phyloP scores from a whole-genome alignment of 2,329 filamentous ascomycete species.

The Colletotrichum melonis region DNA sequence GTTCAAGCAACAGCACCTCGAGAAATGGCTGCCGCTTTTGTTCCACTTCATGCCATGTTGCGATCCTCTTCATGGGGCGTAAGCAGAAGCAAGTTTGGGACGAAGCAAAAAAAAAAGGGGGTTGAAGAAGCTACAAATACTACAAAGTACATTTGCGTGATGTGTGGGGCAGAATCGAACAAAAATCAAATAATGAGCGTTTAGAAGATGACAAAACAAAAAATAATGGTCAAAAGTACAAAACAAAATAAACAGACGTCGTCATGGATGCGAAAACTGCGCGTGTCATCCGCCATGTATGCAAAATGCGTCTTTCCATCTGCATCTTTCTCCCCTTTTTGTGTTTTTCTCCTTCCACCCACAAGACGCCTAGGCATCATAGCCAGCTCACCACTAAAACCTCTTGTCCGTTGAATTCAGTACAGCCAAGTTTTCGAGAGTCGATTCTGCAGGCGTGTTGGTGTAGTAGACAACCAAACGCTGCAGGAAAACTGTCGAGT shows the following conservation, averaged over 20 bases:
- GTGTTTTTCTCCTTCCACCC: not conserved
- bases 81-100: too few relatives aligned
- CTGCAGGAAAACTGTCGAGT: not conserved
- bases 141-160: not conserved
- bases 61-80: not conserved
- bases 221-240: not conserved
- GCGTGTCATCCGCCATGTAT: conserved; percentile 11
- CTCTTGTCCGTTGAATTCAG: not conserved
- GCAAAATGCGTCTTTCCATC: conserved; percentile 10
- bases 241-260: conserved; percentile 1
- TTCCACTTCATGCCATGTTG: not conserved
- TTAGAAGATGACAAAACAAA: not conserved
- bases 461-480: not conserved
- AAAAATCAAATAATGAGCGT: not conserved
- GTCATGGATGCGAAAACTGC: conserved; percentile 20
- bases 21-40: not conserved
- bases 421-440: not conserved
- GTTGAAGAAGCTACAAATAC: not conserved
- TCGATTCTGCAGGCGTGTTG: not conserved
- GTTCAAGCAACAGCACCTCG: not conserved
- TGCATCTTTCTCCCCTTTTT: not conserved
- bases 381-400: not conserved
- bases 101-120: not conserved
- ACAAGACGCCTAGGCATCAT: conserved; percentile 11
- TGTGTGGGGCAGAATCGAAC: not conserved